Percentiles rank a stretch among this genome's conserved stretches.
Evolutionary conservation across 1,284 basidiomycete species (phyloP).

Genomic region (Ceratobasidium sp.): DNA sequence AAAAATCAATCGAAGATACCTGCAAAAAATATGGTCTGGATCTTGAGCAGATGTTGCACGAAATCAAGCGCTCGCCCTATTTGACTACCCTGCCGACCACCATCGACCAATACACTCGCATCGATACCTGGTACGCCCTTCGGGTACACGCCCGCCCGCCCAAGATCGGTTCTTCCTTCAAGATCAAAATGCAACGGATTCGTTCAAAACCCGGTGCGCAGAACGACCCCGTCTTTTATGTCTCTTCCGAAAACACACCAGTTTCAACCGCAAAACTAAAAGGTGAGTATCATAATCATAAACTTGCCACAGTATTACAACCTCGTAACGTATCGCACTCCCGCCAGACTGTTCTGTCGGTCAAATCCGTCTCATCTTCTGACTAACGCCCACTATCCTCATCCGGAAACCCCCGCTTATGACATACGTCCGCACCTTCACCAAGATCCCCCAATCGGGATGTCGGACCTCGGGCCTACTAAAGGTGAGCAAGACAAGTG

Average conservation of each 20-base stretch:
- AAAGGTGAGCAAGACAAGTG: not conserved
- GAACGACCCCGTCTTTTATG: not conserved
- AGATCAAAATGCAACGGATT: not conserved
- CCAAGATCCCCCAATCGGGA: not conserved
- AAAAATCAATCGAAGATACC: not conserved
- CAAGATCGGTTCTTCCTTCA: not conserved
- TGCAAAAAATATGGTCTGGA: not conserved
- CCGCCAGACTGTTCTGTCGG: not conserved
- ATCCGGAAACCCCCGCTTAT: not conserved
- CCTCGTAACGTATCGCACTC: no score
- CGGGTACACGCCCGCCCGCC: not conserved
- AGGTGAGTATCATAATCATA: not conserved
- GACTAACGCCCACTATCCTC: not conserved
- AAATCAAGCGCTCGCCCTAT: not conserved
- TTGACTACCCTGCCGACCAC: not conserved
- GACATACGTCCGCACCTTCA: not conserved
- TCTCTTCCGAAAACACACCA: not conserved
- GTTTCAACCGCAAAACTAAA: not conserved
- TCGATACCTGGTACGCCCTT: not conserved
- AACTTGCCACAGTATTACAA: not conserved
- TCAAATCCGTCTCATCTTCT: not conserved
- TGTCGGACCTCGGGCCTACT: not conserved
- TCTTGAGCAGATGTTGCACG: not conserved
- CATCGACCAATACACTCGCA: not conserved
- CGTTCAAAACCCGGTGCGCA: not conserved